Percentiles rank a stretch among this genome's conserved stretches.
phyloP scores from a whole-genome alignment of 176 grass and related monocot genomes.

The Rhynchospora pubera region DNA sequence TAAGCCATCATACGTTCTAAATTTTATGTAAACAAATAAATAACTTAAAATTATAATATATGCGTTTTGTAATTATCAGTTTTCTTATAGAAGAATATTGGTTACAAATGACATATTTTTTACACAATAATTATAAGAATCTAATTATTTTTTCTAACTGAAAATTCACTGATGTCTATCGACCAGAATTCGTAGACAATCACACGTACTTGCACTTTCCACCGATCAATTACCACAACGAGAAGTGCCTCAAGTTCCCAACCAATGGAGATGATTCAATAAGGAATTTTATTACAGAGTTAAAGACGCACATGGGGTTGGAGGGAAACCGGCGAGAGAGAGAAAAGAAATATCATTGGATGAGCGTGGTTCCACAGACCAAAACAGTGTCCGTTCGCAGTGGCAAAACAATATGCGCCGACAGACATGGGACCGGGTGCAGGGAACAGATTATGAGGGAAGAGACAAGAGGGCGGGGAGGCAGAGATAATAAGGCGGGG shows the following conservation, averaged over 20 bases:
- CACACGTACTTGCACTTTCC: too few relatives aligned
- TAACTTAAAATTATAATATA: too few relatives aligned
- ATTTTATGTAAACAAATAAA: too few relatives aligned
- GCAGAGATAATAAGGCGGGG: constrained; percentile 1
- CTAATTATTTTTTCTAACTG: too few relatives aligned
- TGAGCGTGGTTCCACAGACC: constrained; percentile 14
- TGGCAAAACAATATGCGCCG: not conserved
- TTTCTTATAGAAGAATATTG: too few relatives aligned
- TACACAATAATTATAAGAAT: too few relatives aligned
- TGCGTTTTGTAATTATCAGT: too few relatives aligned
- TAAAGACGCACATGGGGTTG: constrained; percentile 18
- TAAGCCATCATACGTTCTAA: too few relatives aligned
- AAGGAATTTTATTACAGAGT: not conserved
- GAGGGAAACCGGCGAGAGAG: not conserved
- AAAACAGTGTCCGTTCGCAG: not conserved
- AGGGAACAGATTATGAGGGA: not conserved
- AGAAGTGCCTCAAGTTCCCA: not conserved
- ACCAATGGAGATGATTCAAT: constrained; percentile 1
- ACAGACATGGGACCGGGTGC: not conserved
- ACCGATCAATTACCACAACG: too few relatives aligned
- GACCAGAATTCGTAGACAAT: too few relatives aligned
- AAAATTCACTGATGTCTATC: too few relatives aligned
- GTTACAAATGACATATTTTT: too few relatives aligned
- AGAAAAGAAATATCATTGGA: not conserved
- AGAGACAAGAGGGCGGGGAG: not conserved